Conservation (phyloP, 371 early-diverging fungal genomes). For the Haplosporangium sp. region DNA sequence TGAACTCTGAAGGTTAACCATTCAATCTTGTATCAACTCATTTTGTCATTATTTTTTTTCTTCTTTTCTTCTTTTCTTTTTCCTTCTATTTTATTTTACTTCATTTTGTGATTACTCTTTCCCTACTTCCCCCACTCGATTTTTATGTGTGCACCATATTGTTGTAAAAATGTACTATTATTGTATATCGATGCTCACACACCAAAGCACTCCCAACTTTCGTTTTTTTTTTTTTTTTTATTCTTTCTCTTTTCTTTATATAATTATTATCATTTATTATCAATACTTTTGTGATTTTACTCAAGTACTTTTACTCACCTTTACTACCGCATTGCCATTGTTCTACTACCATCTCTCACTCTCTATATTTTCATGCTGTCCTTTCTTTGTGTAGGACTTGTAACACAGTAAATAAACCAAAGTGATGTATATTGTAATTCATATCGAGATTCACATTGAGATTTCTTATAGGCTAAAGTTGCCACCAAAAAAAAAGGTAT, state of each 20-base stretch:
- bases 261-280: slow-evolving; percentile 12
- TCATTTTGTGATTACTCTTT: slow-evolving; percentile 6
- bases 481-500: too few relatives aligned
- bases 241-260: slow-evolving; percentile 7
- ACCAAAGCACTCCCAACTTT: slow-evolving; percentile 6
- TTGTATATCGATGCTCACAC: slow-evolving; percentile 33
- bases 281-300: slow-evolving; percentile 13
- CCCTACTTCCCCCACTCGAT: slow-evolving; percentile 3
- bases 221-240: slow-evolving; percentile 3
- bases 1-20: neutral
- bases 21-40: neutral
- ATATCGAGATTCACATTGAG: too few relatives aligned
- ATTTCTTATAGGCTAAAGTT: too few relatives aligned
- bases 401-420: slow-evolving; percentile 5
- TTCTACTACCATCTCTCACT: slow-evolving; percentile 12
- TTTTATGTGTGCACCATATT: slow-evolving; percentile 32
- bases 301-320: slow-evolving; percentile 22
- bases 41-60: slow-evolving; percentile 3
- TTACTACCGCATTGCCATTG: slow-evolving; percentile 9
- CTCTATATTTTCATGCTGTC: slow-evolving; percentile 6
- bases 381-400: slow-evolving; percentile 13
- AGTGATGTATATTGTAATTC: slow-evolving; percentile 11
- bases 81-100: slow-evolving; percentile 1
- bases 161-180: slow-evolving; percentile 39
- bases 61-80: slow-evolving; percentile 7